phyloP scores from a whole-genome alignment of 2,329 filamentous ascomycete genomes.

The Phaeosphaeriaceae sp. region DNA sequence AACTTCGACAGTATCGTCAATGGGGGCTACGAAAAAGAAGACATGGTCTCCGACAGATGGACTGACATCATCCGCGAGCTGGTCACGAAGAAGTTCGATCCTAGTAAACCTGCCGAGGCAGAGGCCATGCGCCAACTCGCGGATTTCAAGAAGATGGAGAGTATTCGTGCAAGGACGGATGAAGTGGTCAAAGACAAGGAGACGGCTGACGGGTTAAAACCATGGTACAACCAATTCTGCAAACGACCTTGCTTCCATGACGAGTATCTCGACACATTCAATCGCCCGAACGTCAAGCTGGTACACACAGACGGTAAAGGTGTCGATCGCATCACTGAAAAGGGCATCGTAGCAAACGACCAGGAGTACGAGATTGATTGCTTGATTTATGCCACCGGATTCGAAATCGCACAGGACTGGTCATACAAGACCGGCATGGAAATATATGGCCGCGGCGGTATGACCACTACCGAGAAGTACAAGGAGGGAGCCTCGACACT shows the following conservation, averaged over 20 bases:
- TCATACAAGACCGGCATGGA: constrained; percentile 44
- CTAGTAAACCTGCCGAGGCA: constrained; percentile 17
- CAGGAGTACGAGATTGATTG: constrained; percentile 59
- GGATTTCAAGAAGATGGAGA: constrained; percentile 52
- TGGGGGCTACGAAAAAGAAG: constrained; percentile 30
- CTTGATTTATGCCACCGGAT: constrained; percentile 59
- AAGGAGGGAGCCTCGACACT: constrained; percentile 58
- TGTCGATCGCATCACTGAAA: constrained; percentile 45
- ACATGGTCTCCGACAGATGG: constrained; percentile 63
- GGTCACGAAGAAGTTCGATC: constrained; percentile 11
- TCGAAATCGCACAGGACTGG: constrained; percentile 43
- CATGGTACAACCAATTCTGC: constrained; percentile 70
- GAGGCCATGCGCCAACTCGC: constrained; percentile 28
- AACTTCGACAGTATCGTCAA: constrained; percentile 55
- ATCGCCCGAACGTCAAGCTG: constrained; percentile 64
- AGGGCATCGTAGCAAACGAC: constrained; percentile 58
- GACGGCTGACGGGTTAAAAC: constrained; percentile 62
- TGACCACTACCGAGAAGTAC: constrained; percentile 58
- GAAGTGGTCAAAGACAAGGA: constrained; percentile 59
- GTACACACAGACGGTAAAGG: constrained; percentile 68
- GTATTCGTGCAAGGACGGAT: constrained; percentile 56
- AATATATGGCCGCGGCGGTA: constrained; percentile 56
- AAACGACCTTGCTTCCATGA: constrained; percentile 71
- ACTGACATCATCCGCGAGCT: constrained; percentile 40
- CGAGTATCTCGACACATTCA: constrained; percentile 66